These are phyloP conservation scores for Aspergillus pseudotamarii DNA, from an alignment of 2,329 filamentous ascomycete genomes.

Conservation along the genomic window DNA sequence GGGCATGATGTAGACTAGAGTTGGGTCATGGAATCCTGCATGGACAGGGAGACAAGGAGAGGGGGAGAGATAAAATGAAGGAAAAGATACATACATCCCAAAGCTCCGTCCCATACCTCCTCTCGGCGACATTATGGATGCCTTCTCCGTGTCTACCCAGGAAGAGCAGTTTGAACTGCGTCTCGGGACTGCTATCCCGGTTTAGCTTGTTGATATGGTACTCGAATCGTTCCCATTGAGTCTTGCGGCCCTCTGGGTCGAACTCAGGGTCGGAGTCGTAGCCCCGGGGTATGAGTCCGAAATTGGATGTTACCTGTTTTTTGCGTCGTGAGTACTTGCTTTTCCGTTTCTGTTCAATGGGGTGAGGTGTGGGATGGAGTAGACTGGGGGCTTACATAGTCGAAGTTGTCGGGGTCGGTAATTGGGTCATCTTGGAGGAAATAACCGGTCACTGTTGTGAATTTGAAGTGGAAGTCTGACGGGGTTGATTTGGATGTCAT, in stretches of 20 bases:
- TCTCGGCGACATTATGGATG: slow-evolving; percentile 63
- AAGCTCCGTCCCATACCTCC: slow-evolving; percentile 58
- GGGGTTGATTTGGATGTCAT: too few species aligned
- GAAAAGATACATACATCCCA: slow-evolving; percentile 56
- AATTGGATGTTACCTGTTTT: slow-evolving; percentile 44
- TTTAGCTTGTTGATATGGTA: slow-evolving; percentile 53
- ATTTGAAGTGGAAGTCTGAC: slow-evolving; percentile 31
- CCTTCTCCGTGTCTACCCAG: slow-evolving; percentile 65
- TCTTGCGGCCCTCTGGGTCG: slow-evolving; percentile 38
- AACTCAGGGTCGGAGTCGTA: slow-evolving; percentile 46
- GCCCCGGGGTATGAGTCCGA: slow-evolving; percentile 52
- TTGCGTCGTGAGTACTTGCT: background rate
- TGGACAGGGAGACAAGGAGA: too few species aligned
- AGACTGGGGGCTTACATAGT: slow-evolving; percentile 45
- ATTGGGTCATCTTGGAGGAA: slow-evolving; percentile 55
- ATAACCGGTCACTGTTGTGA: slow-evolving; percentile 49
- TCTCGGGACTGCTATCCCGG: slow-evolving; percentile 35
- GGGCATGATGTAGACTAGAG: background rate
- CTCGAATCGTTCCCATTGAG: slow-evolving; percentile 60
- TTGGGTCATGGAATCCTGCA: background rate
- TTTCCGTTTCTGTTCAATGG: background rate
- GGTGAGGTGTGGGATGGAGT: background rate
- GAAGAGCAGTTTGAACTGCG: slow-evolving; percentile 59
- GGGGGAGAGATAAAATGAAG: too few species aligned
- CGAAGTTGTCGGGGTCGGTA: slow-evolving; percentile 51